Conservation (phyloP, 768 basidiomycete genomes). For the Jaapia argillacea region DNA sequence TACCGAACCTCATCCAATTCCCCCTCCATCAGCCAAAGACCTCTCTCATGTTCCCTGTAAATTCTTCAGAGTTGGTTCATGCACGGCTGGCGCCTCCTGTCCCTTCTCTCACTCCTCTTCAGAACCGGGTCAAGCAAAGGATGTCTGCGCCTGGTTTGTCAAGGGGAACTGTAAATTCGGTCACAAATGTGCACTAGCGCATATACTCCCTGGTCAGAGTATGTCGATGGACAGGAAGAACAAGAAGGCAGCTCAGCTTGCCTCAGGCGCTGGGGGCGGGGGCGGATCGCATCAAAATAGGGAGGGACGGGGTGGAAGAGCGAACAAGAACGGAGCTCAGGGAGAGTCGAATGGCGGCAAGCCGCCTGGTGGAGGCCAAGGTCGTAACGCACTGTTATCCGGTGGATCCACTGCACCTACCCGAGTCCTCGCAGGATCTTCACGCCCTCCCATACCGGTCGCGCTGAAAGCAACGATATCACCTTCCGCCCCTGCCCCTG, state of each 20-base stretch:
- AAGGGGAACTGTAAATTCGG: slow-evolving; percentile 87
- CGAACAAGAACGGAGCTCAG: slow-evolving; percentile 25
- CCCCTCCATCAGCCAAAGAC: slow-evolving; percentile 54
- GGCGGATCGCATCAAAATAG: slow-evolving; percentile 23
- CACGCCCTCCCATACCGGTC: slow-evolving; percentile 56
- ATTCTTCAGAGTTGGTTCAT: slow-evolving; percentile 91
- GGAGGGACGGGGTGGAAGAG: slow-evolving; percentile 24
- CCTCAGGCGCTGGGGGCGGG: slow-evolving; percentile 27
- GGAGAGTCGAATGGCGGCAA: slow-evolving; percentile 4
- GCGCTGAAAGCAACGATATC: slow-evolving; percentile 64
- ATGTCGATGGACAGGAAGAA: slow-evolving; percentile 97
- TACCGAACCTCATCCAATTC: slow-evolving; percentile 5
- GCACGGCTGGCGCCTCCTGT: slow-evolving; percentile 89
- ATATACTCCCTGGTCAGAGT: slow-evolving; percentile 87
- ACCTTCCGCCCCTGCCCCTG: slow-evolving; percentile 72
- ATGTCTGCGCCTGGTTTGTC: slow-evolving; percentile 82
- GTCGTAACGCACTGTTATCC: slow-evolving; percentile 26
- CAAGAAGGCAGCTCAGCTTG: slow-evolving; percentile 81
- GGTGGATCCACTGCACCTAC: slow-evolving; percentile 65
- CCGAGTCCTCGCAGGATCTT: slow-evolving; percentile 30
- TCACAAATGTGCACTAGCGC: slow-evolving; percentile 85
- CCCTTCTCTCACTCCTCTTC: slow-evolving; percentile 81
- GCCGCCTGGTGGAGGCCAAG: slow-evolving; percentile 7
- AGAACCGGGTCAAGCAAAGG: slow-evolving; percentile 74
- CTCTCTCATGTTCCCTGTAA: slow-evolving; percentile 96